These are phyloP conservation scores for Pseudonitzschia pungens DNA, from an alignment of 108 stramenopile genomes.

Conservation along the genomic window DNA sequence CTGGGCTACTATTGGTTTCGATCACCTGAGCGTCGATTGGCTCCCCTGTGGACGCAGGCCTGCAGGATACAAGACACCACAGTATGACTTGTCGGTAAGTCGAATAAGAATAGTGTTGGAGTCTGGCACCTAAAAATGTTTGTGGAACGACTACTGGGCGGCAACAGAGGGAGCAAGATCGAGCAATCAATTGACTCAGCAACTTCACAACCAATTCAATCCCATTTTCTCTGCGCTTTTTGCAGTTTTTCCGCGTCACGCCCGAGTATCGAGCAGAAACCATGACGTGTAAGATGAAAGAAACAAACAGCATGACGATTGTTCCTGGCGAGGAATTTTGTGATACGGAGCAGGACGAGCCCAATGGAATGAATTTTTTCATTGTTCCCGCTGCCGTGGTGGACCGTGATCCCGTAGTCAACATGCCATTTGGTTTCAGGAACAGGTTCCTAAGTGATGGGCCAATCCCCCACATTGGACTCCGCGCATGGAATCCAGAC, in stretches of 20 bases:
- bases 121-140: too few species aligned
- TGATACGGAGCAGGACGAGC: background rate
- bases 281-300: conserved; percentile 26
- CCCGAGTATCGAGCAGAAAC: conserved; percentile 30
- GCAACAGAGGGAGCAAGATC: too few species aligned
- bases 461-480: conserved; percentile 25
- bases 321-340: conserved; percentile 30
- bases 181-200: too few species aligned
- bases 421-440: conserved; percentile 28
- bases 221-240: background rate
- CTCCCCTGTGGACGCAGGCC: conserved; percentile 32
- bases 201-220: too few species aligned
- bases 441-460: background rate
- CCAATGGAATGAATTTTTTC: conserved; percentile 34
- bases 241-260: conserved; percentile 28
- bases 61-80: conserved; percentile 23
- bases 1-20: conserved; percentile 40
- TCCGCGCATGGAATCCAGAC: conserved; percentile 28
- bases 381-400: conserved; percentile 24
- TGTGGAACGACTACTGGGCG: too few species aligned
- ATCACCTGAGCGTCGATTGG: conserved; percentile 39
- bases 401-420: conserved; percentile 12
- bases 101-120: background rate
- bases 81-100: conserved; percentile 31
- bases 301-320: conserved; percentile 1